Evolutionary conservation across 1,284 basidiomycete genomes (phyloP).

Genomic region (Ustilago crameri): DNA sequence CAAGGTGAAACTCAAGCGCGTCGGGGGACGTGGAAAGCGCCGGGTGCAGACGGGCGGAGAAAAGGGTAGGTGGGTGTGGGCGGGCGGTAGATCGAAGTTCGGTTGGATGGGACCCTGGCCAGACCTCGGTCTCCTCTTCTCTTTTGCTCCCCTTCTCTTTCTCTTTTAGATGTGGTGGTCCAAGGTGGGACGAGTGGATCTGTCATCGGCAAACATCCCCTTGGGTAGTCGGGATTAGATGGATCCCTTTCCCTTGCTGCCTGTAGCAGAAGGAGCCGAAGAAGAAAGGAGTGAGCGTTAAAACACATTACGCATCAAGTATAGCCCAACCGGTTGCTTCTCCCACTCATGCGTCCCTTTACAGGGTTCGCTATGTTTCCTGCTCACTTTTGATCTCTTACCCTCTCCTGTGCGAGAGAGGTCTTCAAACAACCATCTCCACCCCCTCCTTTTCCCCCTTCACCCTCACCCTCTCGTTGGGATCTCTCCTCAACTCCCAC

Average conservation of each 20-base stretch:
- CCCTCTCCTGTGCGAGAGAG: no score
- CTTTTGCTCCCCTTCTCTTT: not conserved
- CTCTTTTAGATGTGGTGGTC: not conserved
- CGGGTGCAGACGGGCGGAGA: not conserved
- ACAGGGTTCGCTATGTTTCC: no score
- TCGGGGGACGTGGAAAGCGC: no score
- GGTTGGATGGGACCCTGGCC: slow-evolving; percentile 37
- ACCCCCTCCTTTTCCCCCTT: no score
- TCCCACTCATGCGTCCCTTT: no score
- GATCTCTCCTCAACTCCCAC: slow-evolving; percentile 79
- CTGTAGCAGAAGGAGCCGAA: not conserved
- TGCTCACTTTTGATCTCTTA: no score
- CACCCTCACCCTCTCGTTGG: slow-evolving; percentile 10
- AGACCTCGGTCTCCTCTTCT: not conserved
- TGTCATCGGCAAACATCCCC: slow-evolving; percentile 11
- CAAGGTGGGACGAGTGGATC: not conserved
- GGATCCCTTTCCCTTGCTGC: no score
- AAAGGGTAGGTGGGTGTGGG: slow-evolving; percentile 2
- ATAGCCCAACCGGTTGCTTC: no score
- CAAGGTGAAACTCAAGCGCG: not conserved
- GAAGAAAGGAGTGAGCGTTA: no score
- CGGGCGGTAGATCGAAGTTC: slow-evolving; percentile 52
- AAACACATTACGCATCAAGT: no score
- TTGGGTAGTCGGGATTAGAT: no score
- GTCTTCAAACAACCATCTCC: no score